phyloP scores from a whole-genome alignment of 2,329 filamentous ascomycete genomes.

The Paraconiothyrium brasiliense region DNA sequence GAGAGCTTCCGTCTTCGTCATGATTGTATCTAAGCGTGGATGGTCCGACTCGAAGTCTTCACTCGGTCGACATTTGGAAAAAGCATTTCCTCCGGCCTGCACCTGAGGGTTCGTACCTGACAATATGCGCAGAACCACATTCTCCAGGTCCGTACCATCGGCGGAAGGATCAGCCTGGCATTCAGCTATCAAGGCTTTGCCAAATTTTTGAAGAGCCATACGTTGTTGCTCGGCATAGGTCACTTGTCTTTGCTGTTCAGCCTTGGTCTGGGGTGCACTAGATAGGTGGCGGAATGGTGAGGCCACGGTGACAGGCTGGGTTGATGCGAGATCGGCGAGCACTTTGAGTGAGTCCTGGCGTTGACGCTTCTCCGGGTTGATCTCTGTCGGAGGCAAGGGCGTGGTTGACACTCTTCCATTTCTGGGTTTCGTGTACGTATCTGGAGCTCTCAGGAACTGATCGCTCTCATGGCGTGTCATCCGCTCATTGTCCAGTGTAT shows the following conservation, averaged over 20 bases:
- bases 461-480: conserved; percentile 9
- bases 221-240: conserved; percentile 45
- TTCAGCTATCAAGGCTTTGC: conserved; percentile 29
- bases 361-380: conserved; percentile 2
- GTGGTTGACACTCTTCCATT: neutral
- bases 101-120: conserved; percentile 19
- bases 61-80: conserved; percentile 2
- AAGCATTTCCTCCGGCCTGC: neutral
- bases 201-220: conserved; percentile 35
- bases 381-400: neutral
- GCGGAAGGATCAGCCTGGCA: conserved; percentile 26
- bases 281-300: conserved; percentile 22
- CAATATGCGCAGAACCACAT: conserved; percentile 33
- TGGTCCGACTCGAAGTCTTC: neutral
- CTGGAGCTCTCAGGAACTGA: conserved; percentile 11
- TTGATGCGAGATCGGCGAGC: conserved; percentile 23
- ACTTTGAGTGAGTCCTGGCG: conserved; percentile 19
- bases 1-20: conserved; percentile 35
- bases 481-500: conserved; percentile 26
- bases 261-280: conserved; percentile 42
- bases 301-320: conserved; percentile 9
- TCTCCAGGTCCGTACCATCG: conserved; percentile 34
- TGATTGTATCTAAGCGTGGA: conserved; percentile 13
- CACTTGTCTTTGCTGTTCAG: conserved; percentile 25
- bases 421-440: conserved; percentile 5